phyloP scores from a whole-genome alignment of 352 stramenopile genomes.

The Phytophthora pseudosyringae region DNA sequence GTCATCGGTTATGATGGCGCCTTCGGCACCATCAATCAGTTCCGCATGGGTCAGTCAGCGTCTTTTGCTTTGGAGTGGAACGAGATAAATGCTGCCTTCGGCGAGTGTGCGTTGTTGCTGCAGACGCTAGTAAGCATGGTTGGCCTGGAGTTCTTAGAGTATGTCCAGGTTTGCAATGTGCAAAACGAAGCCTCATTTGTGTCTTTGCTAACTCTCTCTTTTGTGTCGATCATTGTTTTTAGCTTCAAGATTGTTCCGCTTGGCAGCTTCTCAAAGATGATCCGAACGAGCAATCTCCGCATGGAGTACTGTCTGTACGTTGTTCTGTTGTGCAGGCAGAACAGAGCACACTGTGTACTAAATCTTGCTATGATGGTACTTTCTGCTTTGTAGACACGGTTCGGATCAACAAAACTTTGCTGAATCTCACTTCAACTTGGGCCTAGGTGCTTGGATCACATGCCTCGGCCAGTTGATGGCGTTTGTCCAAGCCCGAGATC shows the following conservation, averaged over 20 bases:
- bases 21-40: slow-evolving; percentile 88
- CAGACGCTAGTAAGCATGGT: slow-evolving; percentile 65
- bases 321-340: slow-evolving; percentile 17
- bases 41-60: slow-evolving; percentile 73
- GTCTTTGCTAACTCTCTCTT: slow-evolving; percentile 9
- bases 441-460: slow-evolving; percentile 78
- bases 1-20: slow-evolving; percentile 71
- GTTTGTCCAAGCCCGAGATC: slow-evolving; percentile 61
- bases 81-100: slow-evolving; percentile 87
- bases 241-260: slow-evolving; percentile 89
- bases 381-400: slow-evolving; percentile 64
- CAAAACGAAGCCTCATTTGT: slow-evolving; percentile 1
- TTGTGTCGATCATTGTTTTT: slow-evolving; percentile 2
- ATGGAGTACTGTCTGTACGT: slow-evolving; percentile 88
- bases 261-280: slow-evolving; percentile 89
- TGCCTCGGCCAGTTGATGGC: slow-evolving; percentile 76
- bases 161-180: slow-evolving; percentile 21
- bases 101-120: slow-evolving; percentile 75
- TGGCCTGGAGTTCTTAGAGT: slow-evolving; percentile 76
- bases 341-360: slow-evolving; percentile 12
- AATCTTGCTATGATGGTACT: slow-evolving; percentile 16
- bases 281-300: slow-evolving; percentile 71
- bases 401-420: slow-evolving; percentile 86
- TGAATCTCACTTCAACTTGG: slow-evolving; percentile 89
- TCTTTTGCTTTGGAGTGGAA: slow-evolving; percentile 82